Evolutionary conservation across 345 rosid species (phyloP).

Genomic region (Durio zibethinus): DNA sequence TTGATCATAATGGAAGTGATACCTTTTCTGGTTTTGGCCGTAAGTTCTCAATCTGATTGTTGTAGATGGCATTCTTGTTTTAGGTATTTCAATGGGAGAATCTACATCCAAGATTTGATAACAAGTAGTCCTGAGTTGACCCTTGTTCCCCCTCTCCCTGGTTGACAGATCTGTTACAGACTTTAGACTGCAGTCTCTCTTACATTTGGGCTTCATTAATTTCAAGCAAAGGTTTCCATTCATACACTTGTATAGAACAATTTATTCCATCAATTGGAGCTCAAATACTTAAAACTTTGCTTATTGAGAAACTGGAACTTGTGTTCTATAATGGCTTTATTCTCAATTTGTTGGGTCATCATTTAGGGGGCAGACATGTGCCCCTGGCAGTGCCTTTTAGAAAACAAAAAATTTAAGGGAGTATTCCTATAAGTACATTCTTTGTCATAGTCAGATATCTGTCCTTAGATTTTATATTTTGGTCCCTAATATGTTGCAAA

Average conservation of each 20-base stretch:
- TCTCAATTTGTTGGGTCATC: not conserved
- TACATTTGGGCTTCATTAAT: not conserved
- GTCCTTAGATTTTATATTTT: not conserved
- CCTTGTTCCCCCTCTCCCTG: not conserved
- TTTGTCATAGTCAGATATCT: not conserved
- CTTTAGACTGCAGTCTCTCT: not conserved
- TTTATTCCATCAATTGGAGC: not conserved
- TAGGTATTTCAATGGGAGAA: not conserved
- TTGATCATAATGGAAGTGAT: slow-evolving; percentile 98
- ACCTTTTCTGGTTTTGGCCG: slow-evolving; percentile 95
- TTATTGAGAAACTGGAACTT: not conserved
- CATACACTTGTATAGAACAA: no score
- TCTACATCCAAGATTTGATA: slow-evolving; percentile 8
- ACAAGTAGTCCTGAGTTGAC: not conserved
- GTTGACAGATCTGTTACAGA: not conserved
- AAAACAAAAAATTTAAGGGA: not conserved
- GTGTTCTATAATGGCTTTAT: not conserved
- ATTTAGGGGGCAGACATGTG: not conserved
- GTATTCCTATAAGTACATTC: not conserved
- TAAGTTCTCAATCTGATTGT: slow-evolving; percentile 44
- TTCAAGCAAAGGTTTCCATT: not conserved
- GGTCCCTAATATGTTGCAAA: not conserved
- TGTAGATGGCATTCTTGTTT: not conserved
- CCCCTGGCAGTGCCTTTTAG: not conserved
- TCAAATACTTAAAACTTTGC: not conserved